phyloP scores from a whole-genome alignment of 1,139 yeast genomes.

The Yamadazyma sp. region DNA sequence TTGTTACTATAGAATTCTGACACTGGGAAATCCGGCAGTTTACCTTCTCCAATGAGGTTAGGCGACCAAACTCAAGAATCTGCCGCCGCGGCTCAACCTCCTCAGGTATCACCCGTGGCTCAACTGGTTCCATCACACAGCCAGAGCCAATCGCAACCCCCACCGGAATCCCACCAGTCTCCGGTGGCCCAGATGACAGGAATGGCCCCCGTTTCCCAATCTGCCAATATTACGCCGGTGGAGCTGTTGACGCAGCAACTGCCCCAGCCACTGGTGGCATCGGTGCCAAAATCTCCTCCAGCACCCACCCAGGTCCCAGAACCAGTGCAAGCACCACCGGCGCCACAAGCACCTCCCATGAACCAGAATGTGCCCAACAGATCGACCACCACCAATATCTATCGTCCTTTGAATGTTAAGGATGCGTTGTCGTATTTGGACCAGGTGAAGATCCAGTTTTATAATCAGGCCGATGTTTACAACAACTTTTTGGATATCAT shows the following conservation, averaged over 20 bases:
- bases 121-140: background rate
- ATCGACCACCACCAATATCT: conserved; percentile 49
- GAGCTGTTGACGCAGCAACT: conserved; percentile 5
- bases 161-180: too few relatives aligned
- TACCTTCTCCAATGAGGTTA: conserved; percentile 12
- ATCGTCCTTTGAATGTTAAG: conserved; percentile 90
- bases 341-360: conserved; percentile 15
- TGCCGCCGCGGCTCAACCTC: background rate
- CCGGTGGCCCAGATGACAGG: background rate
- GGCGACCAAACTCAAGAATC: conserved; percentile 8
- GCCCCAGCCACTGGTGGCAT: conserved; percentile 4
- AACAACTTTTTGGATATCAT: conserved; percentile 94
- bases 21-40: conserved; percentile 6
- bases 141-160: too few relatives aligned
- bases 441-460: conserved; percentile 92
- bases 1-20: conserved; percentile 8
- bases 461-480: conserved; percentile 91
- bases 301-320: too few relatives aligned
- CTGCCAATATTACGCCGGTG: too few relatives aligned
- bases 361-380: conserved; percentile 44
- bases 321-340: background rate
- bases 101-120: conserved; percentile 1
- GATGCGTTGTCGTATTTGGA: conserved; percentile 95
- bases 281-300: too few relatives aligned
- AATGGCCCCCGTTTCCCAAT: background rate